Evolutionary conservation across 2,329 filamentous ascomycete genomes (phyloP), one percentile per base, ranked within the genome.

Genomic region (Purpureocillium takamizusanense): DNA sequence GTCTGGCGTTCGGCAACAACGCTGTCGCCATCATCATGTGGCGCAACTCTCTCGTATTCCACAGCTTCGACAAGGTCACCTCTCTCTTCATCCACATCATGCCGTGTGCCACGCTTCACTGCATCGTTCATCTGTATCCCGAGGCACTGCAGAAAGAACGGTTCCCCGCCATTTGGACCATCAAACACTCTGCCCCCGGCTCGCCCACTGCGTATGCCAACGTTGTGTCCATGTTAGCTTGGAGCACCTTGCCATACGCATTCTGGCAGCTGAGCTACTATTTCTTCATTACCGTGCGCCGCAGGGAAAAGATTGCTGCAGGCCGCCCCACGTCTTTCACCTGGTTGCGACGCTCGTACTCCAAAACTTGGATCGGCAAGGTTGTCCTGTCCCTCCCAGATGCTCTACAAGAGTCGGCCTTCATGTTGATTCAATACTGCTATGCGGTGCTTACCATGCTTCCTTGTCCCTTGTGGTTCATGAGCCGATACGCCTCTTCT

Each of bases 61-160:
- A 98, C 69, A 94, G 87, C 56, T 81, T 98, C 63, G 92, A 98
- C 71, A 98, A 98, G 63, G 88, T 97, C 44, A 94, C 89, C 11
- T 92, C 86, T 57, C 73, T 98, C n/a, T 98, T 98, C 66, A 95
- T 98, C 50, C 92, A 98, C 61, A 94, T 98, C 53, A 98, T 98
- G 90, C 92, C 92, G 1, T 95, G 89, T 48, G 90, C 85, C 6
- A 86, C 89, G 2, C 74, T 98, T 11, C 92, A 98, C 61, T 94
- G 87, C 55, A 72, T 98, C 12, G 85, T 95, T 13, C 92, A 98
- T 57, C 70, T 97, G 15, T 70, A 88, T 11, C 63, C 83, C 0
- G 61, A 75, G 1, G 76, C 78, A 16, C 59, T 74, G 31, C 83
- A 94, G 53, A 67, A 72, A 46, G 62, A 68, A 18, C 77, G 81